Evolutionary conservation across 1,284 basidiomycete genomes (phyloP).

Genomic region (Austroboletus novae-zelandiae): DNA sequence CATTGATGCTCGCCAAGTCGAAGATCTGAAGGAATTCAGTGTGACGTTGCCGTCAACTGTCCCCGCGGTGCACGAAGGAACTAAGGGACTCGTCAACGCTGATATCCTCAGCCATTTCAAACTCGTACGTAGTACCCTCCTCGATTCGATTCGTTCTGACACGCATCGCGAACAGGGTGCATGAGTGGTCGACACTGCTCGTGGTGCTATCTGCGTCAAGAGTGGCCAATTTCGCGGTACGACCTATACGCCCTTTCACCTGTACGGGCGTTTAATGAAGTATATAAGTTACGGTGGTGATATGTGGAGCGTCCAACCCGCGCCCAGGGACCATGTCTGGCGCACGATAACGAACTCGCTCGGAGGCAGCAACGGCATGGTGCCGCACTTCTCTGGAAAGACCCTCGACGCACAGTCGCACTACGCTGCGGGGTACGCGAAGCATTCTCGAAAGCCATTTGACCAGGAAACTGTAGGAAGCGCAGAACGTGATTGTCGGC

Average conservation of each 20-base stretch:
- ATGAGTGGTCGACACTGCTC: slow-evolving; percentile 92
- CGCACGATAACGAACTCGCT: slow-evolving; percentile 79
- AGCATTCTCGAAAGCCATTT: slow-evolving; percentile 77
- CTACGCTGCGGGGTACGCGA: slow-evolving; percentile 78
- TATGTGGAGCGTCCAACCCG: slow-evolving; percentile 81
- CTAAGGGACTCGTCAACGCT: slow-evolving; percentile 76
- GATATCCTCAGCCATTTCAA: slow-evolving; percentile 90
- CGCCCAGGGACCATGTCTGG: slow-evolving; percentile 86
- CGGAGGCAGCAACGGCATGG: slow-evolving; percentile 82
- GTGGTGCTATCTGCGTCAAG: slow-evolving; percentile 89
- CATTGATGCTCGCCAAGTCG: slow-evolving; percentile 74
- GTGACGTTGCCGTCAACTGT: slow-evolving; percentile 86
- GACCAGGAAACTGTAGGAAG: slow-evolving; percentile 50
- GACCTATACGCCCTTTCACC: slow-evolving; percentile 8
- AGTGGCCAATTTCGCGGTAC: slow-evolving; percentile 71
- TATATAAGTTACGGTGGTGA: slow-evolving; percentile 60
- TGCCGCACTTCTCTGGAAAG: slow-evolving; percentile 84
- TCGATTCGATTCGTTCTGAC: neutral
- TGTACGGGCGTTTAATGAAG: neutral
- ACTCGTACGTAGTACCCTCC: slow-evolving; percentile 84
- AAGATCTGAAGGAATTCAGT: slow-evolving; percentile 85
- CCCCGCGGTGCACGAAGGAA: slow-evolving; percentile 89
- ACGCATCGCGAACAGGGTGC: slow-evolving; percentile 53
- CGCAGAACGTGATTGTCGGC: slow-evolving; percentile 80
- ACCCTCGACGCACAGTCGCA: slow-evolving; percentile 89